Evolutionary conservation across 306 rosid genomes (phyloP).

Genomic region (Echinosophora koreensis): DNA sequence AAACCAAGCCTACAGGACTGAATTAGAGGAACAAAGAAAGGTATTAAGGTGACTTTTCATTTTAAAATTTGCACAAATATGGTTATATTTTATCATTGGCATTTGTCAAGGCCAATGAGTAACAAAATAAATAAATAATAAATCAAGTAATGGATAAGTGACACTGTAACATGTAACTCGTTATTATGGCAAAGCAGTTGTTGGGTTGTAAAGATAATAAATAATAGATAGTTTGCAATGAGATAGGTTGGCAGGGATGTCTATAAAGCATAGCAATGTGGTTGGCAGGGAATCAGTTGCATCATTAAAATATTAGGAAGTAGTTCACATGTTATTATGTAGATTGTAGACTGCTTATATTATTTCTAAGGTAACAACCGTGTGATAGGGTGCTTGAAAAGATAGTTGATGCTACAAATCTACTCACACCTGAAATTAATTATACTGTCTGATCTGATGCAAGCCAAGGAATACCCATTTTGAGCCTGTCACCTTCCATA

Average conservation of each 20-base stretch:
- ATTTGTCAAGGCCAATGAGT: slow-evolving; percentile 10
- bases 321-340: slow-evolving; percentile 40
- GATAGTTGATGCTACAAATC: background rate
- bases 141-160: slow-evolving; percentile 20
- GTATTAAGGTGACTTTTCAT: background rate
- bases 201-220: slow-evolving; percentile 48
- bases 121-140: background rate
- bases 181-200: slow-evolving; percentile 23
- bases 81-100: background rate
- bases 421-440: slow-evolving; percentile 23
- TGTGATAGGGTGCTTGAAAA: background rate
- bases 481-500: background rate
- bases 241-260: slow-evolving; percentile 28
- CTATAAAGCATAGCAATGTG: slow-evolving; percentile 1
- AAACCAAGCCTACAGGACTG: slow-evolving; percentile 32
- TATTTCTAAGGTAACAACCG: background rate
- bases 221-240: slow-evolving; percentile 17
- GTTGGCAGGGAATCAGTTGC: slow-evolving; percentile 46
- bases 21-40: slow-evolving; percentile 31
- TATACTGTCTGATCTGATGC: background rate
- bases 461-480: background rate
- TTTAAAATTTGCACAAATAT: slow-evolving; percentile 6
- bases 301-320: slow-evolving; percentile 37
- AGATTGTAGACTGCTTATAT: background rate
- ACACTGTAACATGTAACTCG: background rate